Percentiles rank a stretch among this genome's conserved stretches.
phyloP scores from a whole-genome alignment of 805 yeast genomes.

The Starmera caribaea region DNA sequence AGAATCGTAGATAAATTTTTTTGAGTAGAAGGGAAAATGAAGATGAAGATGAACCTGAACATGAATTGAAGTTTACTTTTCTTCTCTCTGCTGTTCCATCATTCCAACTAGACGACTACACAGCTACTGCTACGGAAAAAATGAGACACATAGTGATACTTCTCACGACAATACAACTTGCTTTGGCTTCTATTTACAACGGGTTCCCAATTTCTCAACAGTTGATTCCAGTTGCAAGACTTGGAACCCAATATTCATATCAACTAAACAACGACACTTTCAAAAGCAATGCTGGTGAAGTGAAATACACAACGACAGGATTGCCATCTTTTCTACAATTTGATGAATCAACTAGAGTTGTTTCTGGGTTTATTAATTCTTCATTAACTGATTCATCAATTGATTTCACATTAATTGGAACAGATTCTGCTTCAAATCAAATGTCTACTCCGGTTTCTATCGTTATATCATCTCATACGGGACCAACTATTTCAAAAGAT shows the following conservation, averaged over 20 bases:
- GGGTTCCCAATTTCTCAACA: slow-evolving; percentile 80
- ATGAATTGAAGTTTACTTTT: too few relatives aligned
- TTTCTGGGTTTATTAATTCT: slow-evolving; percentile 57
- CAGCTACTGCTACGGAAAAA: too few relatives aligned
- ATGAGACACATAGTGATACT: too few relatives aligned
- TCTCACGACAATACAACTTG: background rate
- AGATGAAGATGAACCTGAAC: too few relatives aligned
- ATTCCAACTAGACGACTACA: too few relatives aligned
- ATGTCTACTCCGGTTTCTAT: slow-evolving; percentile 44
- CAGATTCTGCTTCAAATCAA: slow-evolving; percentile 41
- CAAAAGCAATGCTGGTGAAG: slow-evolving; percentile 30
- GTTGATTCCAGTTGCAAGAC: slow-evolving; percentile 80
- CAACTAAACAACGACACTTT: slow-evolving; percentile 66
- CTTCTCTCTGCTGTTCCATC: too few relatives aligned
- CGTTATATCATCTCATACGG: slow-evolving; percentile 47
- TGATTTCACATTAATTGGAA: slow-evolving; percentile 49
- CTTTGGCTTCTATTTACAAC: slow-evolving; percentile 37
- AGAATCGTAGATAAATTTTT: too few relatives aligned
- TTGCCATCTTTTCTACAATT: slow-evolving; percentile 77
- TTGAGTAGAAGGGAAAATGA: too few relatives aligned
- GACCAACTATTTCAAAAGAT: slow-evolving; percentile 37
- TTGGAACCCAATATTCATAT: slow-evolving; percentile 50
- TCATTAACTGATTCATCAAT: slow-evolving; percentile 36
- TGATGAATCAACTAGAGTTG: slow-evolving; percentile 47
- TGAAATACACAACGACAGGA: slow-evolving; percentile 45